Evolutionary conservation across 2,329 filamentous ascomycete genomes (phyloP).

Genomic region (Huntiella moniliformis): DNA sequence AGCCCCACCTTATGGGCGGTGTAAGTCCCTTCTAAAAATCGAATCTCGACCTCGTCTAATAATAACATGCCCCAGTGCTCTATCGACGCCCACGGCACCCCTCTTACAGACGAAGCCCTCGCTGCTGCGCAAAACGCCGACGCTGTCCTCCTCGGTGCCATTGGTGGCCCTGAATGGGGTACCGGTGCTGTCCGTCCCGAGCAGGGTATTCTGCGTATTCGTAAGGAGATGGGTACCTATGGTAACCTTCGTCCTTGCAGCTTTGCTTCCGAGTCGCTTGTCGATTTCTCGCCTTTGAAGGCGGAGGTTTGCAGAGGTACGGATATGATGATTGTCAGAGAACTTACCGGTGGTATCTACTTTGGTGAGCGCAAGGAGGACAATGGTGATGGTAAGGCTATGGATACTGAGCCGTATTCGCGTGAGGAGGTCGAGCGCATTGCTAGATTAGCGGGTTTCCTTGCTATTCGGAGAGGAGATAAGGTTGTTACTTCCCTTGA

Average conservation of each 20-base stretch:
- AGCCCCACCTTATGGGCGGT: conserved; percentile 78
- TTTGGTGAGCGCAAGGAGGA: conserved; percentile 77
- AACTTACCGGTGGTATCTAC: conserved; percentile 86
- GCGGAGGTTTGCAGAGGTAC: conserved; percentile 67
- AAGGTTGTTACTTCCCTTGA: conserved; percentile 67
- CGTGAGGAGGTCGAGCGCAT: conserved; percentile 75
- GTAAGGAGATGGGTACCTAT: conserved; percentile 86
- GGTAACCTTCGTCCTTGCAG: conserved; percentile 92
- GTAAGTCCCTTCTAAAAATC: conserved; percentile 34
- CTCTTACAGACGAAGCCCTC: conserved; percentile 70
- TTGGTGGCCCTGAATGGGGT: conserved; percentile 94
- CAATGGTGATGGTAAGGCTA: conserved; percentile 53
- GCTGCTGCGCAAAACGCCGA: conserved; percentile 67
- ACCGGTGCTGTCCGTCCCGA: conserved; percentile 76
- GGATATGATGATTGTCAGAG: conserved; percentile 83
- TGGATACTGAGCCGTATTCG: conserved; percentile 77
- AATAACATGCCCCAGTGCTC: conserved; percentile 42
- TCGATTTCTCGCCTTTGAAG: conserved; percentile 75
- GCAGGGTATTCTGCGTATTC: conserved; percentile 74
- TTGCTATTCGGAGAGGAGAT: conserved; percentile 56
- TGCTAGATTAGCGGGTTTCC: conserved; percentile 58
- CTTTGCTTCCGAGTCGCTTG: conserved; percentile 74
- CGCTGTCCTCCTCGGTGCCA: conserved; percentile 79
- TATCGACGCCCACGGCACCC: conserved; percentile 61
- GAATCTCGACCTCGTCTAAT: neutral